Percentiles rank a stretch among this genome's conserved stretches.
These are phyloP conservation scores for Solanum pennellii DNA, from an alignment of 257 asterid species.

Conservation along the genomic window DNA sequence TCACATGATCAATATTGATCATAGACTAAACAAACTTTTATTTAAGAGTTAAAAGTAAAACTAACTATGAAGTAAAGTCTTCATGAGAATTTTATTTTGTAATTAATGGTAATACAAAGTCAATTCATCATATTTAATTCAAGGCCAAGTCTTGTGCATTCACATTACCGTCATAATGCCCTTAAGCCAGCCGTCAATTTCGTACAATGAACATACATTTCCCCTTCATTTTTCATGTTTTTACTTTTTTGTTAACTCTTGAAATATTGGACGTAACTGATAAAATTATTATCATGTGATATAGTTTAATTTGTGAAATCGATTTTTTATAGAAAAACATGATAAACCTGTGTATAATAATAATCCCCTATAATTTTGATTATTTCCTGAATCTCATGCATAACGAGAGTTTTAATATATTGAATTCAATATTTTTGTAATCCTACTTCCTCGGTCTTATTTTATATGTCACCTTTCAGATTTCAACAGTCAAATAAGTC, in stretches of 20 bases:
- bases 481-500: no score
- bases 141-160: background rate
- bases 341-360: no score
- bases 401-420: background rate
- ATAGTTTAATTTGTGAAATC: no score
- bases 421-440: no score
- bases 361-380: rapidly evolving
- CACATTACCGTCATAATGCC: background rate
- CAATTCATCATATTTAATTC: background rate
- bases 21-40: background rate
- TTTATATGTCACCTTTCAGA: no score
- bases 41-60: background rate
- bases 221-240: background rate
- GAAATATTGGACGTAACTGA: no score
- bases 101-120: background rate
- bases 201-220: background rate
- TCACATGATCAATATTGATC: background rate
- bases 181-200: background rate
- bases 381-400: background rate
- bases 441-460: rapidly evolving
- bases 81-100: background rate
- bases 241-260: background rate
- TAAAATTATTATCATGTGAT: no score
- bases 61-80: background rate
- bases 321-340: no score